Base-by-base conservation (phyloP, 225 moss, liverwort and hornwort species). In the Thuidium tamariscinum region DNA sequence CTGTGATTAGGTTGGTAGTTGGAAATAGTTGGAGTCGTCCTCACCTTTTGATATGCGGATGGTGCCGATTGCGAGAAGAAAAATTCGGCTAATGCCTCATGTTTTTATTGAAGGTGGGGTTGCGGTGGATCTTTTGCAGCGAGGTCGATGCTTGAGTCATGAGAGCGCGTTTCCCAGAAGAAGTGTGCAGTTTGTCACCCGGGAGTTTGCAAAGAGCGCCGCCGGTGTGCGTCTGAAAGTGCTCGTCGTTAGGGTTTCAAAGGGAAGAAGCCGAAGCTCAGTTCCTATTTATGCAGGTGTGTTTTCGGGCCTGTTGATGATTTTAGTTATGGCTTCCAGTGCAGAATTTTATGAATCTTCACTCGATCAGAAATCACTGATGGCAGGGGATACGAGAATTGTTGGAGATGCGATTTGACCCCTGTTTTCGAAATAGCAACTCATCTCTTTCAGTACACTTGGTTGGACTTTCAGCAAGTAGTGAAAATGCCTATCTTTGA, bases 221-320 rank as follows among this genome's bases (percentile, higher is more conserved):
- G 83, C 60, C 83, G 71, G 74, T 89, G 36, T 77, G 83, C 62
- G 23, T 89, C 75, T 82, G 71, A 88, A 85, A 89, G 87, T 87
- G 80, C 85, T 79, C 51, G 76, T 32, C 61, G 37, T 67, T 54
- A 77, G 81, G 83, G 88, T 57, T 69, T 76, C 61, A 17, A 84
- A 59, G 39, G 73, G 46, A 64, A 79, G 85, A 76, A 85, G 56
- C 48, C 89, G 82, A 83, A 92, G 72, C 73, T 48, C 71, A 36
- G 81, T 32, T 74, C 25, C 68, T 22, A 48, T 86, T 48, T 79
- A 74, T 75, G 89, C 91, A 86, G 93, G 93, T 94, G 64, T 57
- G 92, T 83, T 10, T 69, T 30, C 34, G 27, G 39, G 52, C 19
- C 13, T 41, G 44, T 9, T 54, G 30, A 56, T 32, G 30, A 42